A percentile compares a stretch with the other conserved stretches of the same genome.
These are phyloP conservation scores for Auricularia heimuer DNA, from an alignment of 768 basidiomycete species.

Conservation along the genomic window DNA sequence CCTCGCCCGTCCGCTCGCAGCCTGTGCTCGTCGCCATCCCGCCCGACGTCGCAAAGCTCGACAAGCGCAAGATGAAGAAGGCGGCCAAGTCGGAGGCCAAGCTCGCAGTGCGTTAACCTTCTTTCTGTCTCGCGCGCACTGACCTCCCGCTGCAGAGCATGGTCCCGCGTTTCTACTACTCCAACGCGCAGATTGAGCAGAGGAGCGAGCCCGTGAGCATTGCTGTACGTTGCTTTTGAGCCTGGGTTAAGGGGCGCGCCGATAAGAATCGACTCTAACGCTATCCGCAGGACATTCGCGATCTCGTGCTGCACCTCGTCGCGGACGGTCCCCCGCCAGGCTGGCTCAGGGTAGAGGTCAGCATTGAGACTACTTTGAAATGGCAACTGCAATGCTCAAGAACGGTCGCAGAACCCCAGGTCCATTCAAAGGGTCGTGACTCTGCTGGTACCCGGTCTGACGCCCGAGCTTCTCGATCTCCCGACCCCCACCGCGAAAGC, in stretches of 20 bases:
- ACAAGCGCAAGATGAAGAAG: conserved; percentile 66
- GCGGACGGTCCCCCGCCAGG: conserved; percentile 77
- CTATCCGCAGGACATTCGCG: conserved; percentile 65
- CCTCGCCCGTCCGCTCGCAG: background rate
- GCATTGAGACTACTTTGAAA: conserved; percentile 29
- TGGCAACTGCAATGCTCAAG: background rate
- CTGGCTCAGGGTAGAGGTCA: conserved; percentile 79
- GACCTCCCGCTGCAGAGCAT: conserved; percentile 29
- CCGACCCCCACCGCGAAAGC: conserved; percentile 41
- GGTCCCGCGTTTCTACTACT: conserved; percentile 75
- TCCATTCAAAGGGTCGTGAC: conserved; percentile 70
- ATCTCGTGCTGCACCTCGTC: conserved; percentile 71
- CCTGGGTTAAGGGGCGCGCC: too few relatives aligned
- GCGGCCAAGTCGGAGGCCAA: conserved; percentile 46
- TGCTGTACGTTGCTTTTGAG: conserved; percentile 41
- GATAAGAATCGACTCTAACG: background rate
- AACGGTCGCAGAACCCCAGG: conserved; percentile 47
- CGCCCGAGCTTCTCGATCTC: conserved; percentile 60
- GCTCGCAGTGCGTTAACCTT: conserved; percentile 44
- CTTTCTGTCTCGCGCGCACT: conserved; percentile 5
- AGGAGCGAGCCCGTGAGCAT: conserved; percentile 70
- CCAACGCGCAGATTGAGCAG: conserved; percentile 62
- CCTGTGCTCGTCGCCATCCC: too few relatives aligned
- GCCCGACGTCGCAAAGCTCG: conserved; percentile 12
- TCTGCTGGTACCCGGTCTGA: conserved; percentile 80